Percentiles rank a stretch among this genome's conserved stretches.
These are phyloP conservation scores for Plasmodium gonderi DNA, from an alignment of 169 alveolate genomes.

Conservation along the genomic window DNA sequence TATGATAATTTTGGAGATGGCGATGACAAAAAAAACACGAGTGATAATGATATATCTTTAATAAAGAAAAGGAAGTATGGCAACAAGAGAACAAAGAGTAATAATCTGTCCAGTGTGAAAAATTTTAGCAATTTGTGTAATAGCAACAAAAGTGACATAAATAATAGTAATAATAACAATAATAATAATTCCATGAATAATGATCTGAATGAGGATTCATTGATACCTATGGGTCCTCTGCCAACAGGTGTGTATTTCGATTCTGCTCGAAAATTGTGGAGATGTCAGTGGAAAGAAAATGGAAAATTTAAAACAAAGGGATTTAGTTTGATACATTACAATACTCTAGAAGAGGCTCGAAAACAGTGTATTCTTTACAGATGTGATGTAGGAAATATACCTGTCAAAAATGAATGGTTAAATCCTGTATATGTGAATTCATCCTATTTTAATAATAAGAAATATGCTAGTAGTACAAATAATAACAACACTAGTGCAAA, in stretches of 20 bases:
- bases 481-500: not conserved
- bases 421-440: slow-evolving; percentile 79
- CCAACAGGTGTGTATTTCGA: slow-evolving; percentile 92
- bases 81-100: slow-evolving; percentile 58
- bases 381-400: slow-evolving; percentile 90
- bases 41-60: slow-evolving; percentile 48
- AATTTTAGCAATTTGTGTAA: slow-evolving; percentile 12
- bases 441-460: slow-evolving; percentile 24
- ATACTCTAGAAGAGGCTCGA: slow-evolving; percentile 89
- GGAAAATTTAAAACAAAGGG: slow-evolving; percentile 91
- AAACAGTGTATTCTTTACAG: slow-evolving; percentile 88
- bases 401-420: slow-evolving; percentile 89
- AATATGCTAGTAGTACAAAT: slow-evolving; percentile 37
- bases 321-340: slow-evolving; percentile 86
- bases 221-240: slow-evolving; percentile 87
- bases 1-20: slow-evolving; percentile 27
- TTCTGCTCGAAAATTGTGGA: slow-evolving; percentile 89
- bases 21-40: slow-evolving; percentile 49
- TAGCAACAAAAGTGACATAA: slow-evolving; percentile 22
- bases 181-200: not conserved
- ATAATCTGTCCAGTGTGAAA: slow-evolving; percentile 25
- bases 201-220: slow-evolving; percentile 74
- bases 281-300: slow-evolving; percentile 92
- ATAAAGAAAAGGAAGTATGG: slow-evolving; percentile 39
- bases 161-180: not conserved